Percentiles rank a stretch among this genome's conserved stretches.
These are phyloP conservation scores for Sporisorium exsertum DNA, from an alignment of 1,284 basidiomycete genomes.

Conservation along the genomic window DNA sequence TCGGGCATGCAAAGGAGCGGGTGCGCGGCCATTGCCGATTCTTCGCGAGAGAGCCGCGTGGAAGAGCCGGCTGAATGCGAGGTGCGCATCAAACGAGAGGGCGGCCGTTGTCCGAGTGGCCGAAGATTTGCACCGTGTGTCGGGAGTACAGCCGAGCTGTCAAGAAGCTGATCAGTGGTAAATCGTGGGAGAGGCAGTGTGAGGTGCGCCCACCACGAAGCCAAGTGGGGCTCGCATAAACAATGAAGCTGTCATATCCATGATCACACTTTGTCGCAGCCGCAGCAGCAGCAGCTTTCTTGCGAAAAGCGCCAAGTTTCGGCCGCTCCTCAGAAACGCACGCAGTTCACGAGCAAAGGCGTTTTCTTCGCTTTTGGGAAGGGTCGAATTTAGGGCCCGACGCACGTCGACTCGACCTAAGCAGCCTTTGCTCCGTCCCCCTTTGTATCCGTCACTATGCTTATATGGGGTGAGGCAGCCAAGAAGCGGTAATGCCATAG, in stretches of 20 bases:
- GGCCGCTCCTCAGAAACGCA: neutral
- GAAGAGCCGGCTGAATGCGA: neutral
- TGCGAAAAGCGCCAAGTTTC: neutral
- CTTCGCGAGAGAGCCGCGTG: neutral
- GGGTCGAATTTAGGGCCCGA: slow-evolving; percentile 9
- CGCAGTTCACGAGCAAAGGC: neutral
- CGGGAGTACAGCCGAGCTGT: neutral
- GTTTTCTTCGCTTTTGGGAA: neutral
- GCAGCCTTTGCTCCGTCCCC: neutral
- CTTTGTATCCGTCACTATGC: neutral
- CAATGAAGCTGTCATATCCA: slow-evolving; percentile 34
- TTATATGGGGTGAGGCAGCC: too few species aligned
- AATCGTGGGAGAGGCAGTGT: neutral
- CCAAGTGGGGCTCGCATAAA: neutral
- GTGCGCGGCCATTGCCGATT: neutral
- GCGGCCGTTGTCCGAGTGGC: neutral
- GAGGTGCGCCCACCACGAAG: neutral
- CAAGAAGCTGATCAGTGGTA: slow-evolving; percentile 5
- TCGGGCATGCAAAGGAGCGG: too few species aligned
- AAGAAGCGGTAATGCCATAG: neutral
- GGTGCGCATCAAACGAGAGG: neutral
- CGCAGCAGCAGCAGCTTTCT: neutral
- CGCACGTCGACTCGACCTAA: slow-evolving; percentile 20
- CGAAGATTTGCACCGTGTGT: neutral
- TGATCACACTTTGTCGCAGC: slow-evolving; percentile 9